Base-by-base conservation (phyloP, 2,329 filamentous ascomycete species). In the Aspergillus pseudonomiae region DNA sequence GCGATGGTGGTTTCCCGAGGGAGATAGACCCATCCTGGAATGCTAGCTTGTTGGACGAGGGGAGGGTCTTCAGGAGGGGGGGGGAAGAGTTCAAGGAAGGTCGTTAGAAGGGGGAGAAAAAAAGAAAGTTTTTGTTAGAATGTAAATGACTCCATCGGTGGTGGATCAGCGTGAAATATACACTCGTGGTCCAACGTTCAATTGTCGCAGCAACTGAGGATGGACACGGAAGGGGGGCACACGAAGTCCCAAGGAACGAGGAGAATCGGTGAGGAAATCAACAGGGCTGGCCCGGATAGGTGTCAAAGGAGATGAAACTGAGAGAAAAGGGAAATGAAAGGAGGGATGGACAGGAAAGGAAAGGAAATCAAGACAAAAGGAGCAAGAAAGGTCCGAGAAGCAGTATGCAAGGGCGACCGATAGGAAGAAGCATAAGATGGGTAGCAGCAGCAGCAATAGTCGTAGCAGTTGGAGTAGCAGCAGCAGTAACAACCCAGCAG, bases 1-100 rank as follows among this genome's bases (percentile, higher is more conserved):
- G 63, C 77, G 74, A 66, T 79, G 77, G 62, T 78, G 77, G 61
- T 69, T 75, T 50, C 71, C 68, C 50, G 72, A 71, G 54, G 74
- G 67, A 32, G 74, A 70, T 59, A 77, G 65, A 59, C 74, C 75
- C 77, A 79, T 79, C 55, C 50, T 76, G 63, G 55, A 59, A 57
- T 50, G 34, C 43, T 50, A 24, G 50, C 36, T 34, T 36, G 41
- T 41, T 57, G 34, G 30, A 50, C 46, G 34, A 57, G 43, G 39
- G 55, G 61, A 59, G 52, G 52, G 48, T n/a, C 19, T n/a, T n/a
- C 52, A 55, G 52, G 56, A 30, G 4, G 32, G 56, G 62, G 52
- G 24, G 45, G 21, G 36, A 61, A 57, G 26, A 46, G 21, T 34
- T 16, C 24, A 43, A 55, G 32, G 50, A 26, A 32, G 24, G 34